phyloP scores from a whole-genome alignment of 2,329 filamentous ascomycete genomes.

The Fusarium poae region DNA sequence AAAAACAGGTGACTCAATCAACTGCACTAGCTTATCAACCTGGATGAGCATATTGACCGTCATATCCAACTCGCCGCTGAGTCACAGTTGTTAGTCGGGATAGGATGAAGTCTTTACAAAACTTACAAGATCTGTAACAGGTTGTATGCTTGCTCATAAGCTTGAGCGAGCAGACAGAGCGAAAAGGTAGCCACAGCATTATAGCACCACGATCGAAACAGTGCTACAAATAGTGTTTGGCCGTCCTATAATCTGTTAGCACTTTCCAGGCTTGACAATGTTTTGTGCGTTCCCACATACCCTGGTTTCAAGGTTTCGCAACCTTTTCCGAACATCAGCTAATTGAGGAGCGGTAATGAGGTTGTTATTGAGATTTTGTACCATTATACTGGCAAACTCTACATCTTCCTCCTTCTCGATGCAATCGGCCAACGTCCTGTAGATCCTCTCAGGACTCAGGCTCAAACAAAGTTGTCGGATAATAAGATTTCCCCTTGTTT shows the following conservation, averaged over 20 bases:
- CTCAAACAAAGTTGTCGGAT: constrained; percentile 95
- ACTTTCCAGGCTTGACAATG: not conserved
- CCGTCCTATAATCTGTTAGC: constrained; percentile 74
- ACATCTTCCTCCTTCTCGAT: constrained; percentile 98
- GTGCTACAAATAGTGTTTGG: constrained; percentile 91
- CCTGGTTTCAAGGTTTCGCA: constrained; percentile 90
- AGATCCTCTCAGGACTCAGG: constrained; percentile 93
- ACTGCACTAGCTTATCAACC: constrained; percentile 96
- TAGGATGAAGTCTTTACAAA: not conserved
- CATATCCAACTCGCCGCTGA: constrained; percentile 96
- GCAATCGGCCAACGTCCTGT: constrained; percentile 93
- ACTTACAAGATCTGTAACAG: constrained; percentile 92
- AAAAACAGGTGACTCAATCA: constrained; percentile 97
- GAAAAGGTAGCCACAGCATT: constrained; percentile 99
- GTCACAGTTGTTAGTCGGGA: constrained; percentile 1
- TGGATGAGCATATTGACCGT: constrained; percentile 99
- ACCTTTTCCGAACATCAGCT: constrained; percentile 86
- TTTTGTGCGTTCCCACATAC: constrained; percentile 55
- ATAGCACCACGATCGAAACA: constrained; percentile 98
- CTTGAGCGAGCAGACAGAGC: constrained; percentile 92
- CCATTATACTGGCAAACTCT: constrained; percentile 99
- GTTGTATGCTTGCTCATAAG: constrained; percentile 98
- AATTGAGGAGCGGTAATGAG: constrained; percentile 97
- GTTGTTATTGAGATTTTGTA: constrained; percentile 99
- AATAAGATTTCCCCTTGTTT: constrained; percentile 94